phyloP scores from a whole-genome alignment of 768 basidiomycete genomes.

The Pleurotus tuber-regium region DNA sequence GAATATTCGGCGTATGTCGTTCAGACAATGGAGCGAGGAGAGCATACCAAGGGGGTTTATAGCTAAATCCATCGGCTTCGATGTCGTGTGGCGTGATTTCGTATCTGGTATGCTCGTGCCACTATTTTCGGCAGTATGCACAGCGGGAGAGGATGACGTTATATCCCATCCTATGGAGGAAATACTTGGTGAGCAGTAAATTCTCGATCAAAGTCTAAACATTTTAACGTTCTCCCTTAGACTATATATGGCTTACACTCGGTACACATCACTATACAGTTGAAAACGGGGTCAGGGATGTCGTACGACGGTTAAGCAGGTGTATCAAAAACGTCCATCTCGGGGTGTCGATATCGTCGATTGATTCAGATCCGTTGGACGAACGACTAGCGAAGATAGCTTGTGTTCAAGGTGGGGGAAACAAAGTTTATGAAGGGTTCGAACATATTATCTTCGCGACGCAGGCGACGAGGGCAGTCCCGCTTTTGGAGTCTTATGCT shows the following conservation, averaged over 20 bases:
- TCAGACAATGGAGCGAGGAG: slow-evolving; percentile 45
- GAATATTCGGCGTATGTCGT: slow-evolving; percentile 31
- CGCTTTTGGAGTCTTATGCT: slow-evolving; percentile 48
- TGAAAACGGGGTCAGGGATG: slow-evolving; percentile 54
- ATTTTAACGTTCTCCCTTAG: slow-evolving; percentile 27
- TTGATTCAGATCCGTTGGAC: slow-evolving; percentile 37
- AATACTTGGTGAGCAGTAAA: slow-evolving; percentile 50
- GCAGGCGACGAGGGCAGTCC: slow-evolving; percentile 62
- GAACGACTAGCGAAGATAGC: slow-evolving; percentile 34
- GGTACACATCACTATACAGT: slow-evolving; percentile 71
- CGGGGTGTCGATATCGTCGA: slow-evolving; percentile 45
- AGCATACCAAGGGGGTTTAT: slow-evolving; percentile 40
- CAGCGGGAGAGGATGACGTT: slow-evolving; percentile 55
- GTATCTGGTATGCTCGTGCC: slow-evolving; percentile 54
- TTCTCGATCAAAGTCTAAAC: not conserved
- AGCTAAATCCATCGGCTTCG: slow-evolving; percentile 42
- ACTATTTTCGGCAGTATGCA: slow-evolving; percentile 72
- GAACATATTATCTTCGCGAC: slow-evolving; percentile 72
- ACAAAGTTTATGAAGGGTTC: slow-evolving; percentile 43
- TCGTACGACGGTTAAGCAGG: slow-evolving; percentile 48
- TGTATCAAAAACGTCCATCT: slow-evolving; percentile 52
- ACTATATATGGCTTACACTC: slow-evolving; percentile 70
- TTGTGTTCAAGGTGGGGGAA: slow-evolving; percentile 28
- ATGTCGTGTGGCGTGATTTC: slow-evolving; percentile 52
- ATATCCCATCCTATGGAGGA: slow-evolving; percentile 59